Percentiles rank a stretch among this genome's conserved stretches.
phyloP scores from a whole-genome alignment of 2,329 filamentous ascomycete genomes.

The Colletotrichum sp. region DNA sequence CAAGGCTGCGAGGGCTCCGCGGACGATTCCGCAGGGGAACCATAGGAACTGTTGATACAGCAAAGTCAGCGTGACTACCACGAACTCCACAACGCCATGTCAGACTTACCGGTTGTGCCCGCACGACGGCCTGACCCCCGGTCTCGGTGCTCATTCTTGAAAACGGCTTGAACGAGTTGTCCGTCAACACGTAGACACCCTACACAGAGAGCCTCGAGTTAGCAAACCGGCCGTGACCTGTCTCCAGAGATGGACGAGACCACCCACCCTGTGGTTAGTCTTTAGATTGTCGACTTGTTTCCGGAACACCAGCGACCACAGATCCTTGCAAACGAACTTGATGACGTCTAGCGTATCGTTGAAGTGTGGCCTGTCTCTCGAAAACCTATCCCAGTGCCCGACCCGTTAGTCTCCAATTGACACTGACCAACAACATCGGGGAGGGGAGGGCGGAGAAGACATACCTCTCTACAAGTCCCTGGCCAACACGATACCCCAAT shows the following conservation, averaged over 20 bases:
- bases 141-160: constrained; percentile 86
- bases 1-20: constrained; percentile 89
- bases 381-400: constrained; percentile 62
- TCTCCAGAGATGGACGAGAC: neutral
- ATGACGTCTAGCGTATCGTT: constrained; percentile 94
- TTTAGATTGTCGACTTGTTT: constrained; percentile 99
- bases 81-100: neutral
- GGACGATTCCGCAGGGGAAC: constrained; percentile 92
- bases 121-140: constrained; percentile 72
- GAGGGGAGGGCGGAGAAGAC: neutral
- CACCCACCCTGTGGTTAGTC: constrained; percentile 85
- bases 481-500: constrained; percentile 88
- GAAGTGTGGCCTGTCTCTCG: constrained; percentile 83
- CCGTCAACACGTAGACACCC: constrained; percentile 96
- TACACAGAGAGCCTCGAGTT: constrained; percentile 32
- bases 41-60: constrained; percentile 77
- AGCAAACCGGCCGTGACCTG: neutral
- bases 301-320: constrained; percentile 92
- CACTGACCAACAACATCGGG: neutral
- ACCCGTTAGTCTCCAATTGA: neutral
- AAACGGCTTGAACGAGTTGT: constrained; percentile 89
- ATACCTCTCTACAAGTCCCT: constrained; percentile 90
- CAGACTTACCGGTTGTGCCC: constrained; percentile 77
- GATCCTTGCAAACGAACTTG: constrained; percentile 98
- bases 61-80: neutral